Evolutionary conservation across 179 eudicot genomes (phyloP).

Genomic region (Spinacia oleracea): DNA sequence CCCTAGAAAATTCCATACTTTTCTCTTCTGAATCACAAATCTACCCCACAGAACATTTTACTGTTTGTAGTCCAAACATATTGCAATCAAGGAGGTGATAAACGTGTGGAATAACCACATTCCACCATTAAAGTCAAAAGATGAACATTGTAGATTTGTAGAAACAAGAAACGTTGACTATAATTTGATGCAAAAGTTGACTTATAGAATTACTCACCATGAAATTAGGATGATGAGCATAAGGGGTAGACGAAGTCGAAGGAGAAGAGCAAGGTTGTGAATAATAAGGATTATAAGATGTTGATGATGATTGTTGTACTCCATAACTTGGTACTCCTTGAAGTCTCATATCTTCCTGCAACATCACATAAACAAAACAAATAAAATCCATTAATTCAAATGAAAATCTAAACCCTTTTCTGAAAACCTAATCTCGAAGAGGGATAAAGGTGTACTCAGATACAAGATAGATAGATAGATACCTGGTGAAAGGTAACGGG

Average conservation of each 20-base stretch:
- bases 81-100: not conserved
- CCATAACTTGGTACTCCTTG: constrained; percentile 31
- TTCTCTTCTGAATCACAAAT: not conserved
- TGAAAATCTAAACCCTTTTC: no score
- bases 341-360: constrained; percentile 40
- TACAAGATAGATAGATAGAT: no score
- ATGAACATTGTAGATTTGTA: not conserved
- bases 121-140: not conserved
- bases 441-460: no score
- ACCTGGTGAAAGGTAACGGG: constrained; percentile 5
- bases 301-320: constrained; percentile 28
- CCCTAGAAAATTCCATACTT: not conserved
- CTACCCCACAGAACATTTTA: not conserved
- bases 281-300: constrained; percentile 30
- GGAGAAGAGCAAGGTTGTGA: constrained; percentile 36
- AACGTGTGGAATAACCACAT: no score
- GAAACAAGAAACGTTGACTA: not conserved
- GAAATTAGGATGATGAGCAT: constrained; percentile 36
- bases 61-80: not conserved
- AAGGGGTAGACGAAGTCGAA: constrained; percentile 28
- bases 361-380: not conserved
- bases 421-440: no score
- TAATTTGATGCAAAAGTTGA: not conserved
- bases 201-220: constrained; percentile 21
- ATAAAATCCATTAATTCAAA: no score